Evolutionary conservation across 345 rosid genomes (phyloP), one percentile per base, ranked within the genome.

Genomic region (Eucalyptus sp.): DNA sequence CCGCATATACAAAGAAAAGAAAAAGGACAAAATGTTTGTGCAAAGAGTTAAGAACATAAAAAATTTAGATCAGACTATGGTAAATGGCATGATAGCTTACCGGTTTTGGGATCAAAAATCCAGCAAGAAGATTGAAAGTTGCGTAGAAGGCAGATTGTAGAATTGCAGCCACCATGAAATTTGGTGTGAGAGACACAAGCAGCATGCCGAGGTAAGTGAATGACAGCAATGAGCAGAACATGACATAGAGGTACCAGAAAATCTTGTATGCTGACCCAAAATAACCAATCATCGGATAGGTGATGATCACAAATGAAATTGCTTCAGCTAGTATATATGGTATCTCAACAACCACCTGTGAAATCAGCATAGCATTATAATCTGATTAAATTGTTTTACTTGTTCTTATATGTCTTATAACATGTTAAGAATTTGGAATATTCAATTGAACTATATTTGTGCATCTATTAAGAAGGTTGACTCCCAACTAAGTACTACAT

Each of bases 221-320:
- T 93, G 88, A 92, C 49, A 95, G 84, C 87, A 96, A 41, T 58
- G 93, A 86, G 86, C 94, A 92, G 92, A 96, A 96, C 92, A 95
- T 94, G 31, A 90, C 92, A 81, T 96, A 95, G 86, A 95, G 92
- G 89, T 89, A 89, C 98, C 97, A 97, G 83, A 94, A 92, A 15
- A 95, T 86, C 92, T 97, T 97, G 58, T 87, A 86, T 5, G 90
- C 91, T 13, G 98, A 95, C 5, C 62, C 89, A 51, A 90, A 91
- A 43, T 93, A 92, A 60, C 98, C 98, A 1, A 96, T 92, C 98
- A 95, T 96, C 0, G 96, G 96, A 91, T 97, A 95, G 25, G 95
- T 76, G 87, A 93, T 87, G 62, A 90, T 89, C 87, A 91, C 91
- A 89, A 90, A 95, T 41, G 86, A 89, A 31, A 92, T 86, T 60